phyloP scores from a whole-genome alignment of 306 rosid genomes.

The Lathyrus oleraceus region DNA sequence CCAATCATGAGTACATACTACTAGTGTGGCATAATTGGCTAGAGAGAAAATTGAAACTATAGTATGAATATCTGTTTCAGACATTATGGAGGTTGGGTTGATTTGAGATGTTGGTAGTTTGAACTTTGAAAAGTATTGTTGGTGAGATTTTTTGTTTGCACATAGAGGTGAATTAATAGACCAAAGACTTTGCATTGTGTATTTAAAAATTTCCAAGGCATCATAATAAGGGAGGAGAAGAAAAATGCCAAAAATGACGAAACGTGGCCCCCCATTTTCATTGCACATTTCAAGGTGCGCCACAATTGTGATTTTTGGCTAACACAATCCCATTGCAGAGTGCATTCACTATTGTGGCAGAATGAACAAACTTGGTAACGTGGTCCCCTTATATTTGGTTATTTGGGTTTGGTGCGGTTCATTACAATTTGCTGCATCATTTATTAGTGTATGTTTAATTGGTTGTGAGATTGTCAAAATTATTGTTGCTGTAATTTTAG shows the following conservation, averaged over 20 bases:
- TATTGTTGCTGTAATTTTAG: too few relatives aligned
- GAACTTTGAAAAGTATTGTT: constrained; percentile 33
- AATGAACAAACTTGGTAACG: background rate
- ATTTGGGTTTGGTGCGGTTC: too few relatives aligned
- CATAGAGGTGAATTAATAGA: constrained; percentile 40
- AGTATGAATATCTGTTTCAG: background rate
- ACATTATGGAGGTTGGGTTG: constrained; percentile 32
- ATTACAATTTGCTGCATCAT: too few relatives aligned
- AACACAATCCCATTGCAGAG: constrained; percentile 9
- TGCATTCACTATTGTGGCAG: constrained; percentile 12
- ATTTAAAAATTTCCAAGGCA: constrained; percentile 36
- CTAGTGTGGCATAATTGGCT: background rate
- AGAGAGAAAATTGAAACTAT: constrained; percentile 29
- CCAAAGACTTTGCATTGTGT: constrained; percentile 18
- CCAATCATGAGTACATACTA: background rate
- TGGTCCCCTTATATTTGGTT: background rate
- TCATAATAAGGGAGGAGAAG: constrained; percentile 39
- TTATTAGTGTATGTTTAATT: too few relatives aligned
- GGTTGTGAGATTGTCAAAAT: too few relatives aligned
- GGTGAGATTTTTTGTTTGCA: constrained; percentile 36
- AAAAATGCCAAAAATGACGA: constrained; percentile 30
- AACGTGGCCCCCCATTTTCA: constrained; percentile 39
- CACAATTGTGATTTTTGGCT: constrained; percentile 29
- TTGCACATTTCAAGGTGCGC: constrained; percentile 41
- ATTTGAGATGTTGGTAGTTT: constrained; percentile 36